Base-by-base conservation (phyloP, 352 stramenopile genomes). In the Phytophthora brassicae region DNA sequence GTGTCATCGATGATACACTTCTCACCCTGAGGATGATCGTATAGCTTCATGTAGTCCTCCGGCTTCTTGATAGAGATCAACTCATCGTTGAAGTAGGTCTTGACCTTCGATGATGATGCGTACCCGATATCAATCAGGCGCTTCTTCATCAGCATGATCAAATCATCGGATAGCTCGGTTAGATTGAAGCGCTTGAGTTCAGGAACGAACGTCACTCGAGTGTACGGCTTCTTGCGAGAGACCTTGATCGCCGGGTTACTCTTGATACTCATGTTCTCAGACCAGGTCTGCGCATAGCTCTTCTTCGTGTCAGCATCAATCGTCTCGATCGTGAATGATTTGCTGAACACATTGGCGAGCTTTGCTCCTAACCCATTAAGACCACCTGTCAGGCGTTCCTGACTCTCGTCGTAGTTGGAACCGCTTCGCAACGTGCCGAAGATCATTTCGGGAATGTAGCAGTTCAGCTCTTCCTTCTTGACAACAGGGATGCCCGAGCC, bases 1-100 rank as follows among this genome's bases (percentile, higher is more conserved):
- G 97, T 56, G 33, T 74, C 80, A 41, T 94, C 86, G 60, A 88
- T 95, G 2, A 84, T 81, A 16, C 23, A 43, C 36, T 43, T 43
- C 5, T 17, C 36, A 7, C 8, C 5, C 36, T 43, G 11, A 7
- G 36, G 36, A 43, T 43, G 36, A 11, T 5, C 4, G 29, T 55
- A 55, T 20, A 55, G 16, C 31, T 22, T 22, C 11, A 55, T 43
- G 22, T 55, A 55, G 6, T 55, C 26, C 19, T 42, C 26, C 4
- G 29, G 8, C 29, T 42, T 43, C 47, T 55, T 55, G 26, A 55
- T 44, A 6, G 26, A 8, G 29, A 55, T 44, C 28, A 16, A 13
- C 4, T 20, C 8, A n/a, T 28, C 47, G 17, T 55, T 55, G 47
- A 44, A 43, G 14, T 43, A 44, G 14, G 14, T 26, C 2, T 44